Percentiles rank a stretch among this genome's conserved stretches.
Conservation (phyloP, 2,329 filamentous ascomycete species). For the Alternaria arborescens region DNA sequence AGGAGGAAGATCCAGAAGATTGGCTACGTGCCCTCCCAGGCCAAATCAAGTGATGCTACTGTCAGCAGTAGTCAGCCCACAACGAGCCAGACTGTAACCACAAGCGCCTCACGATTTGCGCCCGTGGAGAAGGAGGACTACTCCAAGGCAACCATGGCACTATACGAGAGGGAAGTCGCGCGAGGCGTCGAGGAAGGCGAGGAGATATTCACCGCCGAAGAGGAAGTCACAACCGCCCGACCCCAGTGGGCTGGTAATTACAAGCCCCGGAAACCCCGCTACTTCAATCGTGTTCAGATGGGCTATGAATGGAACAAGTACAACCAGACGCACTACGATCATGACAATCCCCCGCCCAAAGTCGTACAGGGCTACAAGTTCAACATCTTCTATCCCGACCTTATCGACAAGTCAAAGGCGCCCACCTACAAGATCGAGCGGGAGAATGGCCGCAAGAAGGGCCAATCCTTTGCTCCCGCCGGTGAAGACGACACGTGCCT, state of each 20-base stretch:
- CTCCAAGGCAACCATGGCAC: slow-evolving; percentile 83
- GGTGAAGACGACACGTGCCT: slow-evolving; percentile 97
- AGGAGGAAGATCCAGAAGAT: slow-evolving; percentile 69
- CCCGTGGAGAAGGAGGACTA: slow-evolving; percentile 77
- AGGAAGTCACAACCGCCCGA: slow-evolving; percentile 72
- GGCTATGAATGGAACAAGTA: slow-evolving; percentile 99
- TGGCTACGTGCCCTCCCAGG: slow-evolving; percentile 71
- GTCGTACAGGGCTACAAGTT: slow-evolving; percentile 99
- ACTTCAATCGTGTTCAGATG: slow-evolving; percentile 99
- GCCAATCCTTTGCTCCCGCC: slow-evolving; percentile 90
- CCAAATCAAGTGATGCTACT: slow-evolving; percentile 46
- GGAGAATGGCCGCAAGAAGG: slow-evolving; percentile 86
- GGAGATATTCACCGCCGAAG: slow-evolving; percentile 93
- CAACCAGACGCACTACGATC: slow-evolving; percentile 99
- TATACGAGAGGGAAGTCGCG: slow-evolving; percentile 93
- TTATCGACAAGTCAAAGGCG: slow-evolving; percentile 92
- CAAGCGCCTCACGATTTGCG: slow-evolving; percentile 74
- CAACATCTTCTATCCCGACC: slow-evolving; percentile 98
- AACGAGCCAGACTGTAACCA: slow-evolving; percentile 55
- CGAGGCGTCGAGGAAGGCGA: slow-evolving; percentile 92
- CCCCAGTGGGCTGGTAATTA: slow-evolving; percentile 86
- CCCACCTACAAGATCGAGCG: slow-evolving; percentile 96
- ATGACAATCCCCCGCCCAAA: slow-evolving; percentile 96
- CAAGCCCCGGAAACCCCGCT: slow-evolving; percentile 88
- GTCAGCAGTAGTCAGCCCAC: slow-evolving; percentile 41